Conservation (phyloP, 345 rosid species). For the Corchorus capsularis region DNA sequence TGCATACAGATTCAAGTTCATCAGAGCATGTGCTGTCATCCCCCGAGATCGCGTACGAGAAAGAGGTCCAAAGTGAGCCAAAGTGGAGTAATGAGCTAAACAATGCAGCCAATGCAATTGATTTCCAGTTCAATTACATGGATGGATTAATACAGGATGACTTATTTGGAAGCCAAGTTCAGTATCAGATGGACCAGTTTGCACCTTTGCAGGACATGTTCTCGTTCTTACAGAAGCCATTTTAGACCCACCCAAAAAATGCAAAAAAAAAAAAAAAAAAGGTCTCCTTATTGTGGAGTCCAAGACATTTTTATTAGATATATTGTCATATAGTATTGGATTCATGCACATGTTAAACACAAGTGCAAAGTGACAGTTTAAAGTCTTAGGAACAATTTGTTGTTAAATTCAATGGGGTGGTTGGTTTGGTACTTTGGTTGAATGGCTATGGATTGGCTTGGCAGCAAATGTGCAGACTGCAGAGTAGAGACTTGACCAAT, state of each 20-base stretch:
- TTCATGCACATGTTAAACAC: not conserved
- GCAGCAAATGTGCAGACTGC: not conserved
- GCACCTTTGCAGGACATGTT: constrained; percentile 22
- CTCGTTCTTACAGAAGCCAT: constrained; percentile 4
- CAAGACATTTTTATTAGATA: not conserved
- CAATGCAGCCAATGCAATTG: constrained; percentile 25
- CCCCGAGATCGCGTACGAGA: constrained; percentile 32
- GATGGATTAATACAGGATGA: constrained; percentile 44
- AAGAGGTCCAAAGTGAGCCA: constrained; percentile 58
- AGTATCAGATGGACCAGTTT: constrained; percentile 23
- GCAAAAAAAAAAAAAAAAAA: not conserved
- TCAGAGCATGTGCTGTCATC: constrained; percentile 60
- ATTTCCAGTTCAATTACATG: constrained; percentile 37
- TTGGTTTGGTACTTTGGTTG: not conserved
- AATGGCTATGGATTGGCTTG: not conserved
- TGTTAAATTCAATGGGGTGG: not conserved
- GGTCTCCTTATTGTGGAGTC: not conserved
- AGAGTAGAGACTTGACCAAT: not conserved
- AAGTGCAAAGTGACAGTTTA: not conserved
- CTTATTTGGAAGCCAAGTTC: constrained; percentile 34
- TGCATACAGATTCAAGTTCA: constrained; percentile 56
- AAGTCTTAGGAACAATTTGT: not conserved
- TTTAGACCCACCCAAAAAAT: not conserved
- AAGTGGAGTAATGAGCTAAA: constrained; percentile 32
- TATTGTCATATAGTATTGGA: not conserved